Percentiles rank a stretch among this genome's conserved stretches.
phyloP scores from a whole-genome alignment of 2,329 filamentous ascomycete genomes.

The Coleophoma eucalyptorum region DNA sequence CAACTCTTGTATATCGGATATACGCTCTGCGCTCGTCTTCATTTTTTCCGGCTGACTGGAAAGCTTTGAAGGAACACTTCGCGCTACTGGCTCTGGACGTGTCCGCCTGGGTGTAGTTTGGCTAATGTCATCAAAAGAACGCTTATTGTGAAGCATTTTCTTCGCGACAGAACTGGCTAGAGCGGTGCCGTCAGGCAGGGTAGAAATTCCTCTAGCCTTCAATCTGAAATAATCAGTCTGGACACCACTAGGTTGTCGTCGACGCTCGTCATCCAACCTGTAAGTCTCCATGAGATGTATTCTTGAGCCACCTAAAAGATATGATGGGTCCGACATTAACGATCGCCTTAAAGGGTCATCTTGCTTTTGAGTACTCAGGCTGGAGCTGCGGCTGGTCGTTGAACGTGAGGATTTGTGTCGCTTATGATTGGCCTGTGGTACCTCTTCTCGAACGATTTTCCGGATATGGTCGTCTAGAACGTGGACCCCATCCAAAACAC shows the following conservation, averaged over 20 bases:
- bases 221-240: constrained; percentile 30
- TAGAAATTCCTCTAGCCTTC: constrained; percentile 28
- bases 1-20: constrained; percentile 15
- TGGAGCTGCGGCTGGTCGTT: constrained; percentile 9
- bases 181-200: constrained; percentile 23
- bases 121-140: constrained; percentile 19
- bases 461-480: constrained; percentile 12
- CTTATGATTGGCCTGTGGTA: constrained; percentile 7
- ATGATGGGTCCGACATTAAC: constrained; percentile 25
- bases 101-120: constrained; percentile 13
- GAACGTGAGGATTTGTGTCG: constrained; percentile 14
- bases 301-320: constrained; percentile 23
- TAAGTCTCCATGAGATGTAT: constrained; percentile 23
- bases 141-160: constrained; percentile 16
- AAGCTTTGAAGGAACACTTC: constrained; percentile 18
- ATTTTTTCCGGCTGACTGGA: neutral
- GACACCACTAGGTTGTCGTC: constrained; percentile 24
- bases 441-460: constrained; percentile 12
- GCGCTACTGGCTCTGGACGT: constrained; percentile 6
- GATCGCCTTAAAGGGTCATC: constrained; percentile 22
- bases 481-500: constrained; percentile 21
- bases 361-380: constrained; percentile 14
- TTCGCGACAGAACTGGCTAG: constrained; percentile 24
- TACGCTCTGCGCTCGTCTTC: constrained; percentile 4
- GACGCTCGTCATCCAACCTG: constrained; percentile 13